Percentiles rank a stretch among this genome's conserved stretches.
phyloP scores from a whole-genome alignment of 371 early-diverging fungal species.

The Mortierella sp. region DNA sequence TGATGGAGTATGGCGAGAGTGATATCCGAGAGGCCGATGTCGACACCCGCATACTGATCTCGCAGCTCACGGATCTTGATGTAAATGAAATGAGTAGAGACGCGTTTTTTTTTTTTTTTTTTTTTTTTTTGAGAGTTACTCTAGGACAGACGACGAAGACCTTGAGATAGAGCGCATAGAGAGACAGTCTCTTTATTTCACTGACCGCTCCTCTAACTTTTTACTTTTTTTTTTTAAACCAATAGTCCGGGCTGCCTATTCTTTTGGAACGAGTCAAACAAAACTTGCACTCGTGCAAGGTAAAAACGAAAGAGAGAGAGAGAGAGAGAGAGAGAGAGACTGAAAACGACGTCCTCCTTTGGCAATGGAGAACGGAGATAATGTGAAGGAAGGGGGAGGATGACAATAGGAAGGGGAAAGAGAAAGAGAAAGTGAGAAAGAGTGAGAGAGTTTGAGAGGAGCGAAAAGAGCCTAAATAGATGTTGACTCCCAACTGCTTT shows the following conservation, averaged over 20 bases:
- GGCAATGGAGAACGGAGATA: no score
- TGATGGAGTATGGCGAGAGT: slow-evolving; percentile 18
- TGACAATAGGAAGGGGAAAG: no score
- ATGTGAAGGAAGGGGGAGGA: no score
- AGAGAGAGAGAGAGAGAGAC: no score
- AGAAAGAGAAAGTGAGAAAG: no score
- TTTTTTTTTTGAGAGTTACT: neutral
- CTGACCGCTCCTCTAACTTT: neutral
- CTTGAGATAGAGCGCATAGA: no score
- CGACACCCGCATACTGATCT: slow-evolving; percentile 37
- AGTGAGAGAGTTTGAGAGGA: no score
- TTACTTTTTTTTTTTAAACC: neutral
- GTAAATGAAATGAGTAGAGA: slow-evolving; percentile 18
- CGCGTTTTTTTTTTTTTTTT: neutral
- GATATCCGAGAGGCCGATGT: slow-evolving; percentile 33
- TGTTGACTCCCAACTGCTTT: neutral
- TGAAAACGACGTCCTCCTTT: no score
- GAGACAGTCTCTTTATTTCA: neutral
- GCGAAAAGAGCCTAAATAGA: no score
- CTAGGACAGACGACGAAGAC: no score
- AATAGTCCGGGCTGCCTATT: slow-evolving; percentile 48
- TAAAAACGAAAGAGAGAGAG: slow-evolving; percentile 5
- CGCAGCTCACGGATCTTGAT: slow-evolving; percentile 44
- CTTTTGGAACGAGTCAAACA: slow-evolving; percentile 55
- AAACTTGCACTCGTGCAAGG: slow-evolving; percentile 54